Conservation (phyloP, 2,329 filamentous ascomycete species). For the Bipolaris oryzae region DNA sequence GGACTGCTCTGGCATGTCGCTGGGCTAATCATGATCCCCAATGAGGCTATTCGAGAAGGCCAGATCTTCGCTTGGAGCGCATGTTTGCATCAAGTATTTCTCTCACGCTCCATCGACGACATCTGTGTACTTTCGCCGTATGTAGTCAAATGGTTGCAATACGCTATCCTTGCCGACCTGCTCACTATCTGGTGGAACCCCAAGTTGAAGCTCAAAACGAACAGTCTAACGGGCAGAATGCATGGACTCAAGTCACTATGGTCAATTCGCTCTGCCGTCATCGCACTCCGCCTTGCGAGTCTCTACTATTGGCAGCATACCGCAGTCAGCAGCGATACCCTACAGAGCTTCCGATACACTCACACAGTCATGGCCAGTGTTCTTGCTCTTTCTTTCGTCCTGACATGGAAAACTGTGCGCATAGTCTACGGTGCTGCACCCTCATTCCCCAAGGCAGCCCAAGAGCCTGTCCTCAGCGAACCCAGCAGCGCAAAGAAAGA, state of each 20-base stretch:
- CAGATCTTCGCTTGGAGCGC: constrained; percentile 17
- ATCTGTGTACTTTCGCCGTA: constrained; percentile 36
- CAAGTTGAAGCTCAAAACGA: constrained; percentile 67
- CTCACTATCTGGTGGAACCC: constrained; percentile 72
- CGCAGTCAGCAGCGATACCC: constrained; percentile 26
- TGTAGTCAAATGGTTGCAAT: constrained; percentile 24
- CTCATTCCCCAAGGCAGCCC: constrained; percentile 30
- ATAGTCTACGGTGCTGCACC: constrained; percentile 56
- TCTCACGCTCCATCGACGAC: constrained; percentile 24
- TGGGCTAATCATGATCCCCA: constrained; percentile 27
- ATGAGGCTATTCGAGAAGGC: constrained; percentile 10
- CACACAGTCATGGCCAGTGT: constrained; percentile 62
- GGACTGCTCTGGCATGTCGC: constrained; percentile 47
- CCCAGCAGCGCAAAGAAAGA: constrained; percentile 26
- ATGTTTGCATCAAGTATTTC: constrained; percentile 33
- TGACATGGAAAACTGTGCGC: constrained; percentile 61
- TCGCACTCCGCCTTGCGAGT: constrained; percentile 60
- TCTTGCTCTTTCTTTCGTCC: constrained; percentile 28
- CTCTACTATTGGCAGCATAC: constrained; percentile 38
- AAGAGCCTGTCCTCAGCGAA: constrained; percentile 33
- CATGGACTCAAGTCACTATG: constrained; percentile 70
- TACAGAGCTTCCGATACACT: constrained; percentile 52
- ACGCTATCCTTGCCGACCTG: constrained; percentile 57
- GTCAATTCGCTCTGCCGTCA: constrained; percentile 65
- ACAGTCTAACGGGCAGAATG: constrained; percentile 59